Base-by-base conservation (phyloP, 108 stramenopile genomes). In the Cyclostephanos invisitatus region DNA sequence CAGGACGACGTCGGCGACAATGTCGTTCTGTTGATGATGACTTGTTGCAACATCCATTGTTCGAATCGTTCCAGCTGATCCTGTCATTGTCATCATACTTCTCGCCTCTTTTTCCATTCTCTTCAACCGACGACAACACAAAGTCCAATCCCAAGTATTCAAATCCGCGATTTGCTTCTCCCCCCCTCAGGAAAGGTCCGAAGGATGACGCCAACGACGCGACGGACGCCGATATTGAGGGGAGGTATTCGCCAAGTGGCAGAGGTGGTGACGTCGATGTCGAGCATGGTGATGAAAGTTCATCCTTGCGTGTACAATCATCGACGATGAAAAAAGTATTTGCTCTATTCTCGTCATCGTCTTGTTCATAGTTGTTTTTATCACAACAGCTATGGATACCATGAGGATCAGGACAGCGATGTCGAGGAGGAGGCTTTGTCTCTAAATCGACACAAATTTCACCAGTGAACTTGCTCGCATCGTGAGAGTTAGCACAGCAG, bases 61-160 rank as follows among this genome's bases (percentile, higher is more conserved):
- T 46, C 14, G 15, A 12, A 32, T 57, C 17, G 3, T 29, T 57
- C 14, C 28, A 57, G 24, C 27, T 5, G 17, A 28, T 57, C 15
- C 29, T 20, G 10, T 29, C 70, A 14, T 20, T 28, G 20, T 20
- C 7, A 37, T 7, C 56, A 32, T 21, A 38, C 10, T 37, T 46
- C 27, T 37, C 12, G 24, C 53, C 57, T n/a, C 66, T 44, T 25
- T 32, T 22, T 44, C 27, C 54, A 12, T 50, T 62, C 18, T 38
- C 59, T 15, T 75, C 60, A 5, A 75, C 66, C 27, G 85, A 85
- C 10, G 88, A 87, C 11, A 94, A 64, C 21, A 91, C 84, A 70
- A 91, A 94, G 67, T 94, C 93, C 69, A 94, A 73, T 29, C 93
- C 93, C 18, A 91, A 69, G 56, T 94, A 94, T 79, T 94, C 93